A percentile compares a stretch with the other conserved stretches of the same genome.
Evolutionary conservation across 75 land plant species (phyloP).

Genomic region (Cryptomeria japonica): DNA sequence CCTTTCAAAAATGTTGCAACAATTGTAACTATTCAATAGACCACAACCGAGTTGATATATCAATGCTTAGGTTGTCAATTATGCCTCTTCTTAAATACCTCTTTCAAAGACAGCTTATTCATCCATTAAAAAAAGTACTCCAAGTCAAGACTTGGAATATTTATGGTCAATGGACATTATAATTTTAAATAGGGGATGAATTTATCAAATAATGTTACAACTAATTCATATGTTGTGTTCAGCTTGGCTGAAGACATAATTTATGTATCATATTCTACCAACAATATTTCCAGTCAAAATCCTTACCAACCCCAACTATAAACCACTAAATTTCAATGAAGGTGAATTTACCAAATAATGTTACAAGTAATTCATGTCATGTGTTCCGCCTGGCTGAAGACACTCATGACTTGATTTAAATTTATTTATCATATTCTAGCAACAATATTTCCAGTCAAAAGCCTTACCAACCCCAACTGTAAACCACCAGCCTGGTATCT

Average conservation of each 20-base stretch:
- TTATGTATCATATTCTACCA: no score
- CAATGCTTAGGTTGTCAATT: background rate
- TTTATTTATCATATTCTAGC: background rate
- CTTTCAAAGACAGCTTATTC: background rate
- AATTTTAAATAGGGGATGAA: background rate
- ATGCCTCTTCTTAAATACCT: background rate
- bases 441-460: background rate
- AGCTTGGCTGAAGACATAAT: no score
- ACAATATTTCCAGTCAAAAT: no score
- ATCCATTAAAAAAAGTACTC: background rate
- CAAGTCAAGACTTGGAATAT: background rate
- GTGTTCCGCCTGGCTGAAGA: background rate
- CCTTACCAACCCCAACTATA: no score
- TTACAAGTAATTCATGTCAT: background rate
- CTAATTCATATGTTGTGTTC: no score
- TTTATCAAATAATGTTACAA: no score
- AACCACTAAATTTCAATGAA: no score
- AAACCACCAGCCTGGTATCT: constrained; percentile 46
- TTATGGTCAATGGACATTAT: background rate
- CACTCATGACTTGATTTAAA: background rate
- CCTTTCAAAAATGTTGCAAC: background rate
- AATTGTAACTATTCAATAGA: background rate
- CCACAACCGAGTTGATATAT: no score
- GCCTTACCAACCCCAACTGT: constrained; percentile 98
- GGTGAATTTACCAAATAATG: background rate